Base-by-base conservation (phyloP, 768 basidiomycete genomes). In the Agaricus subrufescens region DNA sequence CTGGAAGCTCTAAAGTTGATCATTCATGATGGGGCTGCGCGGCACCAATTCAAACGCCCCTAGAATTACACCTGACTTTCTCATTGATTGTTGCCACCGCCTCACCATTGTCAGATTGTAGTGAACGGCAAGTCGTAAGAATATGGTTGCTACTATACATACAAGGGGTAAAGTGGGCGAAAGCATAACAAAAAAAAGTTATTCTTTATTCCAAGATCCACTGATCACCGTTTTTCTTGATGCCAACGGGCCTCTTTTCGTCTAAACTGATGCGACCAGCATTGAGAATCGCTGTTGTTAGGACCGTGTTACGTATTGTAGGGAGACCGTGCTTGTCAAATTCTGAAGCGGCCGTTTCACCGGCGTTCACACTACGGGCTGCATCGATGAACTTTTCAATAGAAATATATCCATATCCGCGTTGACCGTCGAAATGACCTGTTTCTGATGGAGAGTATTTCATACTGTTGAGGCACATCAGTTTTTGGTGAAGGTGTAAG, bases 321-420 rank as follows among this genome's bases (percentile, higher is more conserved):
- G 94, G 93, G 59, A 93, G 76, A 25, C 88, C 91, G 58, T 86
- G 84, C 25, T 69, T 69, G 71, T 97, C 93, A 70, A 85, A 96
- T 56, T 90, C 86, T 34, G 68, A 75, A 23, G 92, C 82, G 66
- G 80, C 79, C 50, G 81, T 74, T 52, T 76, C 66, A 7, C 86
- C 84, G 25, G 86, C 84, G 65, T 94, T 92, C 63, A 94, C 89
- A 58, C 78, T 80, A 50, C 86, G 81, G 43, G 87, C 84, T 15
- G 89, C 90, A 66, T 91, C 92, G 67, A 96, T 75, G 71, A 95
- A 95, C 71, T 90, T 94, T 71, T 93, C 93, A 63, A 95, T 90
- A 15, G 91, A 94, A 63, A 95, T 76, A 68, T 96, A 85, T 58
- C 90, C 94, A 69, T 97, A 97, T 14, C 94, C 94, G 55, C 87